phyloP scores from a whole-genome alignment of 257 asterid genomes.

The Gentiana straminea region DNA sequence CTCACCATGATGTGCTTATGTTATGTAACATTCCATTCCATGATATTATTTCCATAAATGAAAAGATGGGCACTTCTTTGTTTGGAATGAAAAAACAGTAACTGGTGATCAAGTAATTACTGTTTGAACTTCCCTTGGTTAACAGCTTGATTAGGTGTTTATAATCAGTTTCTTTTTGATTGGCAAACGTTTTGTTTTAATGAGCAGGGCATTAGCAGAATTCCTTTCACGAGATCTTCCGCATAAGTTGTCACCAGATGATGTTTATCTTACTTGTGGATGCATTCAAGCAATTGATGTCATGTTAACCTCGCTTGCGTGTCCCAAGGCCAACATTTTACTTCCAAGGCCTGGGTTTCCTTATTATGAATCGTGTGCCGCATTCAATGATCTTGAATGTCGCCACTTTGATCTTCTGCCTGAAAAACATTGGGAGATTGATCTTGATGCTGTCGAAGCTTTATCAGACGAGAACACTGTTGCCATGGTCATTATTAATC shows the following conservation, averaged over 20 bases:
- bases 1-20: no score
- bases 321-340: constrained; percentile 67
- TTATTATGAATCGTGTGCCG: constrained; percentile 55
- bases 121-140: no score
- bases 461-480: constrained; percentile 65
- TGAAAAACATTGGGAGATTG: constrained; percentile 70
- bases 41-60: no score
- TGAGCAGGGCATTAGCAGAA: constrained; percentile 67
- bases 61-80: no score
- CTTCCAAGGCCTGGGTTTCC: constrained; percentile 85
- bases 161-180: no score
- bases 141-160: no score
- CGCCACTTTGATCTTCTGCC: constrained; percentile 76
- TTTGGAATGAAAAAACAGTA: no score
- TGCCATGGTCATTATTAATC: constrained; percentile 79
- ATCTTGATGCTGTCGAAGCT: constrained; percentile 60
- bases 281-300: constrained; percentile 64
- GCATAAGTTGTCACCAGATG: constrained; percentile 51
- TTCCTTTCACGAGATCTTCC: constrained; percentile 74
- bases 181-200: not conserved
- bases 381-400: constrained; percentile 36
- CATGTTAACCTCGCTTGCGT: constrained; percentile 45
- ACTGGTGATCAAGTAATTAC: no score
- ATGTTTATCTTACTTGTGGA: constrained; percentile 56
- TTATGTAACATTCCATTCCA: no score